These are phyloP conservation scores for Botrytis elliptica DNA, from an alignment of 2,329 filamentous ascomycete genomes.

Conservation along the genomic window DNA sequence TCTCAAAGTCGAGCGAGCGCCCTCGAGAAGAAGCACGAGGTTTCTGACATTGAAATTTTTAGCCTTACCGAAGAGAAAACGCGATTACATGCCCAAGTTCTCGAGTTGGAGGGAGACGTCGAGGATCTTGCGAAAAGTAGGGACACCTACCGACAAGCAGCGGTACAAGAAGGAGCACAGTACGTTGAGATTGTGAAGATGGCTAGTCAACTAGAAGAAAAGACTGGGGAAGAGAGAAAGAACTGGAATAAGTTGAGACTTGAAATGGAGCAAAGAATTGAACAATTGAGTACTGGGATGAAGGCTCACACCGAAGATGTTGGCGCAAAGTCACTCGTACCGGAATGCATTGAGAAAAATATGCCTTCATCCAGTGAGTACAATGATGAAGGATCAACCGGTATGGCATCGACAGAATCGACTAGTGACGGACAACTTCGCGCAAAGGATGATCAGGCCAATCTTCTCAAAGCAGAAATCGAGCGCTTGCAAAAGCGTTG, in stretches of 20 bases:
- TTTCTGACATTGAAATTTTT: slow-evolving; percentile 52
- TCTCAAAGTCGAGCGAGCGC: slow-evolving; percentile 50
- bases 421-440: not conserved
- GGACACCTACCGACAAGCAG: slow-evolving; percentile 44
- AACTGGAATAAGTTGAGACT: slow-evolving; percentile 33
- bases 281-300: slow-evolving; percentile 25
- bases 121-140: slow-evolving; percentile 49
- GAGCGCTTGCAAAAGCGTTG: slow-evolving; percentile 32
- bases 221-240: slow-evolving; percentile 35
- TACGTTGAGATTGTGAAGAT: slow-evolving; percentile 40
- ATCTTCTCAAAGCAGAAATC: slow-evolving; percentile 33
- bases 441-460: slow-evolving; percentile 21
- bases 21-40: slow-evolving; percentile 51
- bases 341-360: not conserved
- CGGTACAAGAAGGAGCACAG: slow-evolving; percentile 38
- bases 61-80: slow-evolving; percentile 51
- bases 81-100: slow-evolving; percentile 47
- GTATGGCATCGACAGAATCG: slow-evolving; percentile 12
- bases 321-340: not conserved
- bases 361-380: not conserved
- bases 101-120: slow-evolving; percentile 48
- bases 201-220: slow-evolving; percentile 37
- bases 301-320: not conserved
- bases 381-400: slow-evolving; percentile 25
- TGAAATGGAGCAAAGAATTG: slow-evolving; percentile 36